Conservation (phyloP, 2,329 filamentous ascomycete genomes). For the Diaporthe vexans region DNA sequence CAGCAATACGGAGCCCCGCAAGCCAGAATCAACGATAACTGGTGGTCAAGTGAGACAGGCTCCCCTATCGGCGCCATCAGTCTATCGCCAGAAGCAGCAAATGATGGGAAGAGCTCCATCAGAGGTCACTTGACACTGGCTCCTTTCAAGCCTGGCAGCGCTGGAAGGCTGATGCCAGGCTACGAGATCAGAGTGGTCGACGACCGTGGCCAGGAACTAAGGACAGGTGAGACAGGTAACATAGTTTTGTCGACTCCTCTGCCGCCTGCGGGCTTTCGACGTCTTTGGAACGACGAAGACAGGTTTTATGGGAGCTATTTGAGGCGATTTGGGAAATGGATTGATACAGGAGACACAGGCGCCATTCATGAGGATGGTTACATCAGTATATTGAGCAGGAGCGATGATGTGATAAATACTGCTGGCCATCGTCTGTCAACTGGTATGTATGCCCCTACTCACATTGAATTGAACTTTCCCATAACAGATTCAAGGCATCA, state of each 20-base stretch:
- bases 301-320: background rate
- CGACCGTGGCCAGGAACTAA: background rate
- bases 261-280: background rate
- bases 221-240: background rate
- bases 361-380: background rate
- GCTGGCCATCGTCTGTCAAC: background rate
- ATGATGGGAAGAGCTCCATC: background rate
- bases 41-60: conserved; percentile 1
- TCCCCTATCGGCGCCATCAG: background rate
- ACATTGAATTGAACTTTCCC: too few relatives aligned
- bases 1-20: background rate
- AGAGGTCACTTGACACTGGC: background rate
- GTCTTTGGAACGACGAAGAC: background rate
- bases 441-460: background rate
- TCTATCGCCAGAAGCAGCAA: background rate
- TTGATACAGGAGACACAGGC: background rate
- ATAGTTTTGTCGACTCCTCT: background rate
- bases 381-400: background rate
- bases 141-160: background rate
- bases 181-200: background rate
- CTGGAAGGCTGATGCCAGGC: background rate
- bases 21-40: background rate
- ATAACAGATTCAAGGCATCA: background rate
- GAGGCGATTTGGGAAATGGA: background rate
- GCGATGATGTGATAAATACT: background rate